Base-by-base conservation (phyloP, 2,329 filamentous ascomycete species). In the Beauveria bassiana region DNA sequence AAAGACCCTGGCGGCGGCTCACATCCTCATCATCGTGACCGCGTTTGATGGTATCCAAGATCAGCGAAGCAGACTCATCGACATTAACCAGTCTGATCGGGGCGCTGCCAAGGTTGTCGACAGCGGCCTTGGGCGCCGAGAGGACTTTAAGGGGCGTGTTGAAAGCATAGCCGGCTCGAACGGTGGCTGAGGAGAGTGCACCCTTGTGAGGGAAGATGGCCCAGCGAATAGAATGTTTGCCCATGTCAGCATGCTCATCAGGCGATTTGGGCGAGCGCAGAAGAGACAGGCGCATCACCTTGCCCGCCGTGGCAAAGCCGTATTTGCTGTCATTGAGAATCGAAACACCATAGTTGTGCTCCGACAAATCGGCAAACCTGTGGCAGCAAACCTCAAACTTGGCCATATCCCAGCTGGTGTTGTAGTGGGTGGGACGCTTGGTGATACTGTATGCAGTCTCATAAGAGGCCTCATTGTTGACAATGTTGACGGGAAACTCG, bases 311-410 rank as follows among this genome's bases (percentile, higher is more conserved):
- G 24, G 93, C 93, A 71, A 98, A 98, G 20, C 93, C 93, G 71
- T 96, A 98, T 74, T 97, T 97, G 77, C 87, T 91, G 74, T 98
- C 93, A 70, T 98, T 98, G 63, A 98, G 82, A 64, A 98, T 90
- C 2, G 90, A 93, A 8, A 98, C 91, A 65, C 93, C 93, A 68
- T 96, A 96, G 59, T 87, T 88, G 69, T 90, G 81, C 74, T 97
- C 93, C 0, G 89, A 93, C 28, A 97, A 78, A 73, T 97, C 93
- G 12, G 93, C 93, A 79, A 91, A 97, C 72, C 93, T 93, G 78
- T 97, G 93, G 73, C 90, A 93, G 80, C 92, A 96, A 57, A 97
- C 93, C 77, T 97, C 93, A 68, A 97, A 97, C 70, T 96, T 96
- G 70, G 93, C 93, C 92, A 96, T 96, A 71, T 96, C 92, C 92